Evolutionary conservation across 371 early-diverging fungal genomes (phyloP).

Genomic region (Dichotomocladium elegans): DNA sequence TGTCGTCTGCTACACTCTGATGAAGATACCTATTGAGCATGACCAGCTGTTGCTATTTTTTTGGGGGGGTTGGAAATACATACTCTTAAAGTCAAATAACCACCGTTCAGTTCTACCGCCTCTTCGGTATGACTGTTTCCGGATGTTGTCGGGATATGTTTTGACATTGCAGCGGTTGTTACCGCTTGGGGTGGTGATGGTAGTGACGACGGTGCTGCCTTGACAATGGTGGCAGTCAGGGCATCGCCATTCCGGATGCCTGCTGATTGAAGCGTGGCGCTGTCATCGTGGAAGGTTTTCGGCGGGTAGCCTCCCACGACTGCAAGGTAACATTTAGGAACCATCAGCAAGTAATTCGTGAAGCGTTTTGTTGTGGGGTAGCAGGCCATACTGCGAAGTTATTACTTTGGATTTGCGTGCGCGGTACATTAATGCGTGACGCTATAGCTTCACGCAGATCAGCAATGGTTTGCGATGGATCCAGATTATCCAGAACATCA

Average conservation of each 20-base stretch:
- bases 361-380: neutral
- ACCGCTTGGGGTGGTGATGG: constrained; percentile 1
- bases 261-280: constrained; percentile 5
- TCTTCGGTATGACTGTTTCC: neutral
- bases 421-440: neutral
- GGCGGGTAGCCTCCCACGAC: constrained; percentile 48
- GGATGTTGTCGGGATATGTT: neutral
- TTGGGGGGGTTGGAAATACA: neutral
- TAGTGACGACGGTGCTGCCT: neutral
- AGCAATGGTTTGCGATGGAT: constrained; percentile 6
- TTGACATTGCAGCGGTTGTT: no score
- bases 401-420: constrained; percentile 12
- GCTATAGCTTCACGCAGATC: constrained; percentile 9
- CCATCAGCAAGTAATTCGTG: neutral
- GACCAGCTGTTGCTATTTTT: neutral
- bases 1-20: constrained; percentile 51
- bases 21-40: neutral
- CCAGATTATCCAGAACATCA: constrained; percentile 5
- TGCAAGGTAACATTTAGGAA: constrained; percentile 11
- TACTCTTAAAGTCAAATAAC: constrained; percentile 20
- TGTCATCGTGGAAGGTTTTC: constrained; percentile 18
- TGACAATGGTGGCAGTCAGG: constrained; percentile 20
- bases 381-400: neutral
- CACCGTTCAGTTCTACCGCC: constrained; percentile 11
- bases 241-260: constrained; percentile 37